Evolutionary conservation across 108 stramenopile genomes (phyloP).

Genomic region (Skeletonema marinoi): DNA sequence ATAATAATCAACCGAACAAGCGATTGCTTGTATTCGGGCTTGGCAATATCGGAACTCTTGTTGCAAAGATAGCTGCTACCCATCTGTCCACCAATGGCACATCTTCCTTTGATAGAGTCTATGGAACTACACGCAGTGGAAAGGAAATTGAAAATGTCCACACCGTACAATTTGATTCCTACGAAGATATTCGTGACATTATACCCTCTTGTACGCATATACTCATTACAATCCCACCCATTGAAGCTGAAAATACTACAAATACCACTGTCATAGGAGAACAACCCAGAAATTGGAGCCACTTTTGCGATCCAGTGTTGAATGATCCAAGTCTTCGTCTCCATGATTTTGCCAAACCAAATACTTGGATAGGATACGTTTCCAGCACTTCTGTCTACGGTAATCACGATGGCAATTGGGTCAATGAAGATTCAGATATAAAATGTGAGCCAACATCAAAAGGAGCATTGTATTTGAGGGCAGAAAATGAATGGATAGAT

Average conservation of each 20-base stretch:
- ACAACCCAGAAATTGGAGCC: constrained; percentile 16
- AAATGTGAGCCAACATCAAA: constrained; percentile 39
- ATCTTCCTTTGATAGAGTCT: constrained; percentile 21
- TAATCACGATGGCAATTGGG: constrained; percentile 76
- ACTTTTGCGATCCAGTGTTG: constrained; percentile 32
- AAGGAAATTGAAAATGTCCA: constrained; percentile 13
- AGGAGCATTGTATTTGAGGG: constrained; percentile 29
- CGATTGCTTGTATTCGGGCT: constrained; percentile 30
- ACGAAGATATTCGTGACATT: constrained; percentile 7
- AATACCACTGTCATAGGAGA: constrained; percentile 11
- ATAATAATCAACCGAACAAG: not conserved
- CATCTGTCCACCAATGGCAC: not conserved
- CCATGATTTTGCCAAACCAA: constrained; percentile 5
- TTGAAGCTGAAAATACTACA: constrained; percentile 3
- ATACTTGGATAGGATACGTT: constrained; percentile 60
- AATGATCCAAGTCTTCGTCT: constrained; percentile 23
- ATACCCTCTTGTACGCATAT: constrained; percentile 37
- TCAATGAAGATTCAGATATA: constrained; percentile 61
- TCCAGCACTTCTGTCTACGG: constrained; percentile 85
- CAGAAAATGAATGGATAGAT: constrained; percentile 37
- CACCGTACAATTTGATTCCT: constrained; percentile 10
- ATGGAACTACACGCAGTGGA: constrained; percentile 15
- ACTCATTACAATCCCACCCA: constrained; percentile 42
- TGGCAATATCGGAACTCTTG: constrained; percentile 29
- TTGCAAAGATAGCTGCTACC: constrained; percentile 1